A percentile compares a stretch with the other conserved stretches of the same genome.
Conservation (phyloP, 2,329 filamentous ascomycete genomes). For the Bretziella fagacearum region DNA sequence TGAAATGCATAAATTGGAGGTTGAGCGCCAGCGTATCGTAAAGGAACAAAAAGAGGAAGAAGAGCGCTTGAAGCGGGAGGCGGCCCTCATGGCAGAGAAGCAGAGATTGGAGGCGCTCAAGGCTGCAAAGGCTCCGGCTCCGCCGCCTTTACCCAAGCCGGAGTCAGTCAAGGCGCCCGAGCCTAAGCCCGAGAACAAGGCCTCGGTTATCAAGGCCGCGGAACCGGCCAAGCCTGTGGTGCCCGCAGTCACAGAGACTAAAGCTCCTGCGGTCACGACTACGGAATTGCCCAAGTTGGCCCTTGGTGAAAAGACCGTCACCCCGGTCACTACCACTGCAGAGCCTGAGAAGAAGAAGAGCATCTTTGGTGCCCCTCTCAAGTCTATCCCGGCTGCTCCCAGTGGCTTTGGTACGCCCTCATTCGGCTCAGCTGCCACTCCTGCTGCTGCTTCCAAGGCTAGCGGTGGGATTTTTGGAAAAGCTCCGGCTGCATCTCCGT, state of each 20-base stretch:
- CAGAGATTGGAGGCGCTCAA: conserved; percentile 31
- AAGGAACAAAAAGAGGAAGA: conserved; percentile 30
- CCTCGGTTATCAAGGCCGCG: not conserved
- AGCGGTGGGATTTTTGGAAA: not conserved
- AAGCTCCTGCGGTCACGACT: not conserved
- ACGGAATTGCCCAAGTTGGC: not conserved
- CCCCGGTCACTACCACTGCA: not conserved
- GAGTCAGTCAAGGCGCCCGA: conserved; percentile 15
- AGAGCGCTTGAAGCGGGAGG: conserved; percentile 29
- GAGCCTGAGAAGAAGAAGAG: not conserved
- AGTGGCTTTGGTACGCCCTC: not conserved
- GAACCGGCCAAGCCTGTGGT: not conserved
- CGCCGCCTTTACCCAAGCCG: conserved; percentile 24
- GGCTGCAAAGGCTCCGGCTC: conserved; percentile 28
- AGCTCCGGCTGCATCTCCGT: not conserved
- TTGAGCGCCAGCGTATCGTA: conserved; percentile 28
- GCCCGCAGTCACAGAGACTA: not conserved
- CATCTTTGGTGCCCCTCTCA: not conserved
- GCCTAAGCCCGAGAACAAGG: conserved; percentile 15
- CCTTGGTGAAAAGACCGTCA: no score
- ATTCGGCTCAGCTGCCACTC: not conserved
- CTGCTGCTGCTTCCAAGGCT: not conserved
- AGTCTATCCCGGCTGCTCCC: not conserved
- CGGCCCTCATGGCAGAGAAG: conserved; percentile 30
- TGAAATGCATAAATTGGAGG: conserved; percentile 30